Conservation (phyloP, 441 rosid species). For the Pelargonium fulgidum region DNA sequence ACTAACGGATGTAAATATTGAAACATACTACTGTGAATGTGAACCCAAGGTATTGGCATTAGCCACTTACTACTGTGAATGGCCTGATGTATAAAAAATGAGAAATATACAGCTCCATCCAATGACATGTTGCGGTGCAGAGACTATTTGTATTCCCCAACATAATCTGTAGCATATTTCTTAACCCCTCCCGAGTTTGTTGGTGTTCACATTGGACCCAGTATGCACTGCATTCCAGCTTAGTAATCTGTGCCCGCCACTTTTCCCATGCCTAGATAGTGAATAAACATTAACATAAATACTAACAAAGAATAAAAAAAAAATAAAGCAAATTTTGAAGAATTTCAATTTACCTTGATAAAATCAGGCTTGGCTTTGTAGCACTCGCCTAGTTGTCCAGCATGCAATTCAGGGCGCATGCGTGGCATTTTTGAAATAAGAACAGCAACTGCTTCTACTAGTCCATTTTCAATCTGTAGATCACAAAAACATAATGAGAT, state of each 20-base stretch:
- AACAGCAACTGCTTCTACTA: constrained; percentile 86
- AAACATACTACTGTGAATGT: not conserved
- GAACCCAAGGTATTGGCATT: not conserved
- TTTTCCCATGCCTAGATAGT: constrained; percentile 75
- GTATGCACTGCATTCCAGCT: constrained; percentile 74
- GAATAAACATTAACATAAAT: constrained; percentile 14
- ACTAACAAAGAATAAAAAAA: constrained; percentile 16
- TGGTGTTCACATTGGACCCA: constrained; percentile 83
- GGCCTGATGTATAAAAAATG: constrained; percentile 76
- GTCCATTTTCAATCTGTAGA: constrained; percentile 81
- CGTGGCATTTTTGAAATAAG: constrained; percentile 91
- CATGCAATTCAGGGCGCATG: constrained; percentile 57
- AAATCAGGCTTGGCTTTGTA: constrained; percentile 81
- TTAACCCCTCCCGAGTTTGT: constrained; percentile 74
- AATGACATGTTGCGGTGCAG: constrained; percentile 51
- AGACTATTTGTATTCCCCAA: constrained; percentile 59
- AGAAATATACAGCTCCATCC: constrained; percentile 77
- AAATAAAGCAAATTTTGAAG: constrained; percentile 10
- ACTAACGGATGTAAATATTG: not conserved
- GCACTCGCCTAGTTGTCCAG: constrained; percentile 75
- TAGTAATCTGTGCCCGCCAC: constrained; percentile 82
- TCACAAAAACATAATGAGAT: constrained; percentile 23
- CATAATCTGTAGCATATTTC: constrained; percentile 78
- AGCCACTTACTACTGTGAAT: constrained; percentile 54
- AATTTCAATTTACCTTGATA: constrained; percentile 53